Evolutionary conservation across 768 basidiomycete genomes (phyloP).

Genomic region (Russula abietina): DNA sequence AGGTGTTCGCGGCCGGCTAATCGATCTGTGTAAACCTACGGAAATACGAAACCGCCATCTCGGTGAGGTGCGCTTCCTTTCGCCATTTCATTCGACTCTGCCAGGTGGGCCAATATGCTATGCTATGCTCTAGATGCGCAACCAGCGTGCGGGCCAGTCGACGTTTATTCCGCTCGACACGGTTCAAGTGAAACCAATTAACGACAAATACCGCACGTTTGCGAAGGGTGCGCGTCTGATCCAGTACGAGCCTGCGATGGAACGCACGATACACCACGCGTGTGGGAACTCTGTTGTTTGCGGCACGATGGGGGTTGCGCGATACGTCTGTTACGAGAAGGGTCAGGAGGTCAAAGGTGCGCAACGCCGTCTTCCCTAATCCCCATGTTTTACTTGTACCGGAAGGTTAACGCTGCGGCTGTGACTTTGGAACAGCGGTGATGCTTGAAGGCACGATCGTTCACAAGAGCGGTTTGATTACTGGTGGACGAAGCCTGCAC

Average conservation of each 20-base stretch:
- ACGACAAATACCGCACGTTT: conserved; percentile 91
- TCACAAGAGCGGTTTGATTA: conserved; percentile 95
- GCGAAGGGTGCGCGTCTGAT: conserved; percentile 66
- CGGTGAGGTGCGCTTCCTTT: conserved; percentile 62
- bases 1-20: conserved; percentile 90
- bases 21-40: conserved; percentile 94
- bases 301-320: conserved; percentile 90
- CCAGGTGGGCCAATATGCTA: background rate
- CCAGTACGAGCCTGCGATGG: conserved; percentile 64
- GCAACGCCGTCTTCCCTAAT: conserved; percentile 18
- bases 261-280: conserved; percentile 93
- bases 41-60: conserved; percentile 89
- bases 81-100: background rate
- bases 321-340: conserved; percentile 87
- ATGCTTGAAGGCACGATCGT: conserved; percentile 96
- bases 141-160: conserved; percentile 89
- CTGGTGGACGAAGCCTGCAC: conserved; percentile 82
- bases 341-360: conserved; percentile 94
- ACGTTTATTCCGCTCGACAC: conserved; percentile 99
- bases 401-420: background rate
- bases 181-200: conserved; percentile 87
- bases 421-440: conserved; percentile 55
- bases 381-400: background rate
- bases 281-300: conserved; percentile 95
- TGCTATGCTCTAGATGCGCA: conserved; percentile 62